Evolutionary conservation across 768 basidiomycete species (phyloP).

Genomic region (Russula sp.): DNA sequence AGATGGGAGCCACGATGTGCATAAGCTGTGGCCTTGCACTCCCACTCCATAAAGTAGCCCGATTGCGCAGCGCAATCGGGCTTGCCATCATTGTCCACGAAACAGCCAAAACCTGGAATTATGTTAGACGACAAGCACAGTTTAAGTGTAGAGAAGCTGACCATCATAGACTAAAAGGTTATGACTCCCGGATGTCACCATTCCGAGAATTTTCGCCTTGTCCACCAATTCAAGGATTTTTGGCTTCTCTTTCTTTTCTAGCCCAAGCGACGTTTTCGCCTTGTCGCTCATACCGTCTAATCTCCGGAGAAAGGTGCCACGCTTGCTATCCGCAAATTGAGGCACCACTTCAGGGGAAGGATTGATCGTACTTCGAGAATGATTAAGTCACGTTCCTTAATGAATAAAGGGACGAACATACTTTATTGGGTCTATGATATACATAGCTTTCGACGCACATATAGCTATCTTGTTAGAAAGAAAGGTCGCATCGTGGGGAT

Average conservation of each 20-base stretch:
- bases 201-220: background rate
- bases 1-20: background rate
- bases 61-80: background rate
- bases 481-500: background rate
- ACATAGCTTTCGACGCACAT: background rate
- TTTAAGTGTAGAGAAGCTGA: background rate
- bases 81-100: background rate
- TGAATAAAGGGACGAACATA: background rate
- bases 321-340: background rate
- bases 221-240: background rate
- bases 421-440: background rate
- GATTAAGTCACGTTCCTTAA: background rate
- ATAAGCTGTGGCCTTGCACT: background rate
- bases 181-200: background rate
- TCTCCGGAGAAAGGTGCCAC: too few species aligned
- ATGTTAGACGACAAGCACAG: background rate
- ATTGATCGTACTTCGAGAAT: background rate
- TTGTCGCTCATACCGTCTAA: too few species aligned
- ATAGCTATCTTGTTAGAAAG: background rate
- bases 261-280: slow-evolving; percentile 13
- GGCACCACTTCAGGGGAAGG: background rate
- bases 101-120: background rate
- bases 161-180: background rate
- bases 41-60: background rate
- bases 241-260: background rate